phyloP scores from a whole-genome alignment of 176 grass and related monocot species.

The Aegilops bicornis region DNA sequence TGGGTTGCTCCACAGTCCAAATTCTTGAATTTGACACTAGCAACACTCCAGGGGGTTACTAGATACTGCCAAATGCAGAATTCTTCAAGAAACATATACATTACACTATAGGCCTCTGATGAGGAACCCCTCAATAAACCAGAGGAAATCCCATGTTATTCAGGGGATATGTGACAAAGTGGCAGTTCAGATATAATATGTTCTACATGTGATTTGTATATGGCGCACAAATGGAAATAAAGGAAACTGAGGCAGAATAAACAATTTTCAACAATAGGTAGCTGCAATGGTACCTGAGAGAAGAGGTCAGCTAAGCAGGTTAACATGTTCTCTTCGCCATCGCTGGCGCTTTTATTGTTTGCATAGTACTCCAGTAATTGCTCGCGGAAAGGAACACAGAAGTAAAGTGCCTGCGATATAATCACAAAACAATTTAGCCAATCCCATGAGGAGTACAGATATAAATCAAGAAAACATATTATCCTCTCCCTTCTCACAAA shows the following conservation, averaged over 20 bases:
- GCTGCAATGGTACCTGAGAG: constrained; percentile 65
- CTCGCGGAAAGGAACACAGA: constrained; percentile 81
- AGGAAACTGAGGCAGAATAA: neutral
- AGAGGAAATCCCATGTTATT: neutral
- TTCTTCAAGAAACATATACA: neutral
- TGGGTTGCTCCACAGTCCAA: neutral
- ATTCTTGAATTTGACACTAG: neutral
- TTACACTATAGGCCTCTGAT: neutral
- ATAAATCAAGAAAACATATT: neutral
- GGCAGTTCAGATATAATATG: neutral
- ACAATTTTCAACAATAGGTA: neutral
- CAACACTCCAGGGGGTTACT: neutral
- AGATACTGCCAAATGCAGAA: neutral
- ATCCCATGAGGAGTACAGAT: neutral
- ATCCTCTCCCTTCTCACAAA: neutral
- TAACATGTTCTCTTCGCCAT: constrained; percentile 86
- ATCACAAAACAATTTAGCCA: neutral
- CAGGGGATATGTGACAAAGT: neutral
- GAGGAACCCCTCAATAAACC: neutral
- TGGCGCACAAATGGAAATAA: neutral
- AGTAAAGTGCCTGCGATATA: constrained; percentile 66
- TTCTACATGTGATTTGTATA: constrained; percentile 6
- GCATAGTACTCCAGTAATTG: constrained; percentile 94
- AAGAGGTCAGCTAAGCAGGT: constrained; percentile 95
- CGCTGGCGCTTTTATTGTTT: constrained; percentile 59